Conservation (phyloP, 2,329 filamentous ascomycete species). For the Aureobasidium leucospermi region DNA sequence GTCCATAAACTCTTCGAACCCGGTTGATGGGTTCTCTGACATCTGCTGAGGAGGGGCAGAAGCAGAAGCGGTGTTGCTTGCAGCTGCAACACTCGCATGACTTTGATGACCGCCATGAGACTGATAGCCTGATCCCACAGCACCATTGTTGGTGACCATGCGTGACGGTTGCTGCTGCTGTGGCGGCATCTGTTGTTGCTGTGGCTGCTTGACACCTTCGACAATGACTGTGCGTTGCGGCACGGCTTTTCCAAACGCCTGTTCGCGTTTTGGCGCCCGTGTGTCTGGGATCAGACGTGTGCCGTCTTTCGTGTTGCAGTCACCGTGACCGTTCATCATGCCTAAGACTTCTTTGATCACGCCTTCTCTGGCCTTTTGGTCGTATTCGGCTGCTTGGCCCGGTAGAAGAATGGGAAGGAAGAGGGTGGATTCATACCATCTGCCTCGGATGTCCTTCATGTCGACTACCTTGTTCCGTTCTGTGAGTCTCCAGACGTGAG, state of each 20-base stretch:
- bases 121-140: slow-evolving; percentile 5
- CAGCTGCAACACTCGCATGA: not conserved
- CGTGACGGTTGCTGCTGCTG: slow-evolving; percentile 17
- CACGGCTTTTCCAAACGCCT: slow-evolving; percentile 37
- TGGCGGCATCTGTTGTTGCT: not conserved
- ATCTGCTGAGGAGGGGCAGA: not conserved
- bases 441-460: slow-evolving; percentile 47
- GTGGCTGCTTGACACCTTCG: slow-evolving; percentile 33
- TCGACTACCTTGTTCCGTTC: slow-evolving; percentile 28
- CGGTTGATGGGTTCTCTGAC: slow-evolving; percentile 4
- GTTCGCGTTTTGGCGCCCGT: slow-evolving; percentile 19
- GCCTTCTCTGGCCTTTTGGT: slow-evolving; percentile 22
- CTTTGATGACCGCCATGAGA: slow-evolving; percentile 5
- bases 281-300: slow-evolving; percentile 2
- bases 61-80: not conserved
- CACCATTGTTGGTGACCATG: slow-evolving; percentile 13
- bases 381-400: slow-evolving; percentile 19
- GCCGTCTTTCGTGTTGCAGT: slow-evolving; percentile 22
- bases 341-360: slow-evolving; percentile 28
- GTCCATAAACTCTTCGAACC: slow-evolving; percentile 37
- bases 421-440: slow-evolving; percentile 53
- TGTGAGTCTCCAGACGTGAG: slow-evolving; percentile 39
- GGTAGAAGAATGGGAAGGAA: slow-evolving; percentile 38
- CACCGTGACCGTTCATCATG: slow-evolving; percentile 30
- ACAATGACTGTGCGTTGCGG: slow-evolving; percentile 31